These are phyloP conservation scores for Populus davidiana DNA, from an alignment of 345 rosid genomes.

Conservation along the genomic window DNA sequence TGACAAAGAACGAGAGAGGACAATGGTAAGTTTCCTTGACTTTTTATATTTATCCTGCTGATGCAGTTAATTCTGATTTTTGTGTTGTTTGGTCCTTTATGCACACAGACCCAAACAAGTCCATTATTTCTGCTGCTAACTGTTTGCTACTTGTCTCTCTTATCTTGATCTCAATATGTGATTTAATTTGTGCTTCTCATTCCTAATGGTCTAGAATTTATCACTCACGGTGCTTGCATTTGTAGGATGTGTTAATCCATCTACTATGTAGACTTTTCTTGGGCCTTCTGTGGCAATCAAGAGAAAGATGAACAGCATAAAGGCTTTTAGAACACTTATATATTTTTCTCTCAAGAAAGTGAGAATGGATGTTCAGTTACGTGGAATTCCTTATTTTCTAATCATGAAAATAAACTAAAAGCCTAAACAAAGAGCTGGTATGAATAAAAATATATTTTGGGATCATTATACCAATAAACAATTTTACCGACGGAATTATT, in stretches of 20 bases:
- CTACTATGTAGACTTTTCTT: neutral
- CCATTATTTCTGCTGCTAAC: neutral
- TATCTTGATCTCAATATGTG: neutral
- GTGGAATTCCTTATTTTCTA: neutral
- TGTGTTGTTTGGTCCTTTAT: neutral
- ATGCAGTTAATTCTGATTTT: neutral
- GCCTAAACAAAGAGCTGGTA: neutral
- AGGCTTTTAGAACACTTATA: neutral
- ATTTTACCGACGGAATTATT: too few species aligned
- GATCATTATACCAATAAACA: neutral
- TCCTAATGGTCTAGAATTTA: neutral
- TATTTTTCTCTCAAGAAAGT: neutral
- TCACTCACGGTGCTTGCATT: neutral
- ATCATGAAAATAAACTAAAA: neutral
- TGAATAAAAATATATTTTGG: neutral
- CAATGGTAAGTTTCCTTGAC: constrained; percentile 38
- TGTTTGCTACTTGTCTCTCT: neutral
- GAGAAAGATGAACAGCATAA: neutral
- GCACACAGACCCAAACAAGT: neutral
- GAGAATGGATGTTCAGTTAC: neutral
- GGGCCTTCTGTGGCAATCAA: neutral
- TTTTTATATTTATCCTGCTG: neutral
- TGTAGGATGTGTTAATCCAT: neutral
- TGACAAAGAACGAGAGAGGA: too few species aligned
- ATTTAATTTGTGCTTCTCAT: neutral